Base-by-base conservation (phyloP, 2,329 filamentous ascomycete species). In the Neonectria hederae region DNA sequence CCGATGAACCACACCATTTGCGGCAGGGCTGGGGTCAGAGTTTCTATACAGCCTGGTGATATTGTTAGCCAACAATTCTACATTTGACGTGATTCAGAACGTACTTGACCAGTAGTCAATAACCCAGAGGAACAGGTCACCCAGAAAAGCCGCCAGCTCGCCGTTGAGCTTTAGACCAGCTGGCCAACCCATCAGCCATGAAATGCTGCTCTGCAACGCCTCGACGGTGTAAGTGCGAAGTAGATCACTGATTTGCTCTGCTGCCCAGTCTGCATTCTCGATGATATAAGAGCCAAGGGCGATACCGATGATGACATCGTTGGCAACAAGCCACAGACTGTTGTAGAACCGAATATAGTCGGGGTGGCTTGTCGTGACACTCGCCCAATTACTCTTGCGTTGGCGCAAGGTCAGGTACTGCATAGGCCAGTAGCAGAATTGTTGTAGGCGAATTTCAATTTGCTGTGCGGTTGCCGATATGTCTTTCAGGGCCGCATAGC, bases 311-410 rank as follows among this genome's bases (percentile, higher is more conserved):
- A 99, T 99, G 51, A 99, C 92, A 80, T 99, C 96, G 81, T 99
- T 99, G 30, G 94, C 94, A 22, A 99, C 96, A 9, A 99, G 91
- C 96, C 96, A 99, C 5, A 99, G 83, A 74, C 94, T 97, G 78
- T 99, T 99, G 82, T 98, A 99, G 80, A 99, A 99, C 17, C 96
- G 91, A 70, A 99, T 99, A 77, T 99, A 99, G 78, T 99, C 96
- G 0, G 95, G 93, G 78, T 99, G 95, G 72, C 91, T 97, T 52
- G 91, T 96, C 0, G 94, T 97, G 59, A 98, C 92, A 76, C 95
- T 98, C 63, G 94, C 92, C 95, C 96, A 98, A 72, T 97, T 93
- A 67, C 90, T 89, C 76, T 97, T 97, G 42, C 94, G 87, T 75
- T 92, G 90, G n/a, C 94, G 90, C 51, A 99, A 80, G 17, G 94